Base-by-base conservation (phyloP, 495 filamentous ascomycete genomes). In the Hyaloscypha hepaticicola region DNA sequence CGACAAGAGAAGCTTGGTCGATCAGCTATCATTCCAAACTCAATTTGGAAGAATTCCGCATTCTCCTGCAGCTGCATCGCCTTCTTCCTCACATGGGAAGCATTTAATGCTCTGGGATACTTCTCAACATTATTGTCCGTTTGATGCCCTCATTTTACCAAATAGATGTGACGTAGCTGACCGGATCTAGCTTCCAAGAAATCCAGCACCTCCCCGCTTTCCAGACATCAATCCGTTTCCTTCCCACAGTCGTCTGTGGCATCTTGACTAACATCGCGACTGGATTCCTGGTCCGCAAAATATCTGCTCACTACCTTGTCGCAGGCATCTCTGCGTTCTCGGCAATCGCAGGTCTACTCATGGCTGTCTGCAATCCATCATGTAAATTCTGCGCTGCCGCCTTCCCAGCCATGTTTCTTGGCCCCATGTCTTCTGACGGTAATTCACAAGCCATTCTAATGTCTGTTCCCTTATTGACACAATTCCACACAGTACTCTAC, bases 341-440 rank as follows among this genome's bases (percentile, higher is more conserved):
- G 31, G 74, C 78, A 12, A 71, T 78, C 0, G 71, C 80, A 0
- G 83, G 84, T 26, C 58, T 88, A 3, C 78, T 88, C 1, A 78
- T 88, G 74, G 76, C 76, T 0, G 19, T 82, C 25, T 70, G 70
- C 14, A 67, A 72, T 19, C 75, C 82, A 14, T 59, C 72, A 5
- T 79, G 77, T 69, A 67, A 73, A 24, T 90, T 86, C 73, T 90
- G 86, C 85, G 73, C 71, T 9, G 77, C 71, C 38, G 79, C 78
- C 0, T 88, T 89, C 69, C 77, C 76, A 0, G 82, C 79, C 0
- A 14, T 53, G 5, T 55, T 55, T 25, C n/a, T 55, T 0, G n/a
- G 25, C 6, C 60, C 60, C 2, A 63, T 63, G 49, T 33, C 21
- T 31, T 21, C 48, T 9, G 22, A 61, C 29, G 59, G 59, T 61